Evolutionary conservation across 1,139 yeast genomes (phyloP), one percentile per base, ranked within the genome.

Genomic region (Scheffersomyces parashehatae): DNA sequence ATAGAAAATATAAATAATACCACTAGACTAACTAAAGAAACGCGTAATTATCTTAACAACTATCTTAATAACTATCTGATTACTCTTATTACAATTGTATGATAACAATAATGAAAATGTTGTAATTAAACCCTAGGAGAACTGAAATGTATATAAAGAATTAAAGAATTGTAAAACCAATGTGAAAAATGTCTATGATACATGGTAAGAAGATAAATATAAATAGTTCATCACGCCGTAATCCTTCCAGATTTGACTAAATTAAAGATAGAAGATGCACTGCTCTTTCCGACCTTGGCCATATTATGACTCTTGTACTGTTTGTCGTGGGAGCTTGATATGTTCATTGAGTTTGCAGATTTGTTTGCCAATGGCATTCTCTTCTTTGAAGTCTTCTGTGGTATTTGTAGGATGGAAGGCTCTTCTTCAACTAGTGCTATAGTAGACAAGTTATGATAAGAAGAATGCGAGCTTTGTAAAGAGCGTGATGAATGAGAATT

Each of bases 351-450:
- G 44, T 50, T 50, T 12, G 44, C 40, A 9, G 62, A 54, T 48
- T 56, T 60, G 34, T 49, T 55, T 29, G 62, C 49, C 39, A 64
- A 55, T 26, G 68, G 67, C 13, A 50, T 39, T 45, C 63, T 50
- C 37, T 40, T 44, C 11, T 32, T 45, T 29, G 47, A 45, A 28
- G 45, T 46, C 24, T 49, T 41, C 26, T 20, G 26, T 6, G 26
- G 26, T 6, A 20, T 20, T 20, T 5, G 26, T 20, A 20, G 26
- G 26, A 20, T 20, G 8, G 42, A 34, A 31, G 39, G 40, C 6
- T 48, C 55, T 26, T 48, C 52, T 32, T 49, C 54, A 28, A 42
- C 49, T 13, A 49, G 50, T 9, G 45, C 51, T 43, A 44, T 41
- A 36, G 41, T 47, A 14, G 51, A 46, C 40, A 52, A 42, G 39